These are phyloP conservation scores for Scedosporium dehoogii DNA, from an alignment of 2,329 filamentous ascomycete species.

Conservation along the genomic window DNA sequence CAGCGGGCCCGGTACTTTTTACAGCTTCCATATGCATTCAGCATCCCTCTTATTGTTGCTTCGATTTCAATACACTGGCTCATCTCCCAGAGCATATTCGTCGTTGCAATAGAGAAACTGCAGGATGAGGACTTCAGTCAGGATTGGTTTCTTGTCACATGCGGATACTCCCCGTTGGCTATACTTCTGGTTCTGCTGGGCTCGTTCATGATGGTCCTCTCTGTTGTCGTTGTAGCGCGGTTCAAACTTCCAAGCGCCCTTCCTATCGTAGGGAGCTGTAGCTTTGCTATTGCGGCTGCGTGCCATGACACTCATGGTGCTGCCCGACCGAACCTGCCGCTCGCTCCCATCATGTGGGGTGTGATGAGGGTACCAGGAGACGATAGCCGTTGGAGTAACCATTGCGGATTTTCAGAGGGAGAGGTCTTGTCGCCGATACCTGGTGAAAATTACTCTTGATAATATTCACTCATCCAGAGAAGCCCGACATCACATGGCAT, in stretches of 20 bases:
- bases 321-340: not conserved
- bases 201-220: not conserved
- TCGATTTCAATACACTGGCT: constrained; percentile 36
- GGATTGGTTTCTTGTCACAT: not conserved
- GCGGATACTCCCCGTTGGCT: not conserved
- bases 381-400: not conserved
- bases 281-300: not conserved
- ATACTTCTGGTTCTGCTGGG: not conserved
- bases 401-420: not conserved
- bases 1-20: constrained; percentile 35
- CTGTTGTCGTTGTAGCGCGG: not conserved
- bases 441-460: not conserved
- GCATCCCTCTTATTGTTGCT: constrained; percentile 24
- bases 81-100: constrained; percentile 34
- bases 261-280: not conserved
- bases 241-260: not conserved
- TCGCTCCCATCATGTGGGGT: not conserved
- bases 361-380: not conserved
- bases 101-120: constrained; percentile 23
- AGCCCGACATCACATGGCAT: no score
- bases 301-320: not conserved
- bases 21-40: constrained; percentile 32
- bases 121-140: not conserved
- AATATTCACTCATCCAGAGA: no score
- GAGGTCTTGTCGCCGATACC: not conserved